These are phyloP conservation scores for Marchantia paleacea DNA, from an alignment of 225 moss, liverwort and hornwort species.

Conservation along the genomic window DNA sequence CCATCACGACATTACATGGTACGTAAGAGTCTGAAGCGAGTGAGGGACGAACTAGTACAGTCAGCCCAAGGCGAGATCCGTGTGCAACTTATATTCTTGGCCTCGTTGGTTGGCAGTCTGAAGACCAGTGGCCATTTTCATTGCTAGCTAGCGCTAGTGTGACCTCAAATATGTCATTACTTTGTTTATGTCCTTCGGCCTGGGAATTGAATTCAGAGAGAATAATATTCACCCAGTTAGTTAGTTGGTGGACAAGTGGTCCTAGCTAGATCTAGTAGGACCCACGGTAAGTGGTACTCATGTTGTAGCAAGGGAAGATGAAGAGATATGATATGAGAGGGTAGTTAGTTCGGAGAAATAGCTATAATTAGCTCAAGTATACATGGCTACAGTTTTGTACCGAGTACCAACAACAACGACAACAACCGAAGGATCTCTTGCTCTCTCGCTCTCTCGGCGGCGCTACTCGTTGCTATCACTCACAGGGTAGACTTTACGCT, in stretches of 20 bases:
- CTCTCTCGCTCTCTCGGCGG: conserved; percentile 4
- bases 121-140: neutral
- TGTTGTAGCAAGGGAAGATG: conserved; percentile 8
- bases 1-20: conserved; percentile 1
- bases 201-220: neutral
- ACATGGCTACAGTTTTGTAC: conserved; percentile 10
- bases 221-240: conserved; percentile 3
- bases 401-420: neutral
- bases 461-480: conserved; percentile 1
- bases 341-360: conserved; percentile 4
- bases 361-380: conserved; percentile 13
- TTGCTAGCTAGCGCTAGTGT: neutral
- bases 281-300: conserved; percentile 16
- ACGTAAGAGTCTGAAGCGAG: neutral
- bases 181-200: neutral
- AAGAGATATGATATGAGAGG: conserved; percentile 11
- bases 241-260: conserved; percentile 6
- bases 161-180: neutral
- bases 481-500: neutral
- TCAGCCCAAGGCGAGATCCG: neutral
- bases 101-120: neutral
- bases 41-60: neutral
- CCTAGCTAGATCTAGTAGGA: conserved; percentile 20
- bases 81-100: conserved; percentile 3
- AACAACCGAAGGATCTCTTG: neutral